These are phyloP conservation scores for Colletotrichum sp. DNA, from an alignment of 2,329 filamentous ascomycete genomes.

Conservation along the genomic window DNA sequence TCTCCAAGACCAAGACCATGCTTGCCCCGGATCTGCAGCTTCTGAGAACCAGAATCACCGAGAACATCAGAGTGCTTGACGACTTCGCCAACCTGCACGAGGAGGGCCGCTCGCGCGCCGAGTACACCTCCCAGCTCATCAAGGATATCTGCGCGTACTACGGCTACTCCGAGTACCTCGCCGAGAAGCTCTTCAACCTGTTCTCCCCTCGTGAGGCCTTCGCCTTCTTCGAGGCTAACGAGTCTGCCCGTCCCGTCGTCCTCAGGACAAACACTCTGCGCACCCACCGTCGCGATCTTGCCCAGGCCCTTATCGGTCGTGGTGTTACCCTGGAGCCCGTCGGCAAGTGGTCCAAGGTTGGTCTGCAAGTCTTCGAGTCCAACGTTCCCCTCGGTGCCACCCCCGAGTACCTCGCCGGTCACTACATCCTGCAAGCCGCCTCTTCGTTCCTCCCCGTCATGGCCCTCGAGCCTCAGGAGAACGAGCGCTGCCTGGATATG, in stretches of 20 bases:
- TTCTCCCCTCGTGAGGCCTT: conserved; percentile 95
- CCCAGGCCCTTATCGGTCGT: conserved; percentile 92
- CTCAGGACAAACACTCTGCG: conserved; percentile 96
- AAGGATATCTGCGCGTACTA: conserved; percentile 97
- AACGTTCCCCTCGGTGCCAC: conserved; percentile 87
- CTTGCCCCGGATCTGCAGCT: conserved; percentile 91
- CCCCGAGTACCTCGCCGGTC: conserved; percentile 94
- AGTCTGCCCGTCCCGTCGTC: conserved; percentile 89
- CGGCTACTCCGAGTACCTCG: conserved; percentile 93
- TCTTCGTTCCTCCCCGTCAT: conserved; percentile 98
- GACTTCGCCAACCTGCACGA: conserved; percentile 85
- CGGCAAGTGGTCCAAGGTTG: conserved; percentile 98
- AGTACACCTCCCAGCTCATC: conserved; percentile 86
- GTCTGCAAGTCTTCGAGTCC: conserved; percentile 94
- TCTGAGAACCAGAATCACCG: conserved; percentile 86
- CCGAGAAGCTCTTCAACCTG: conserved; percentile 91
- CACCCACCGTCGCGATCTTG: conserved; percentile 77
- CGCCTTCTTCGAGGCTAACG: conserved; percentile 98
- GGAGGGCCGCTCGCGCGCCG: conserved; percentile 79
- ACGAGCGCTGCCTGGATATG: conserved; percentile 87
- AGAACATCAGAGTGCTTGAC: conserved; percentile 89
- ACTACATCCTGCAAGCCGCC: conserved; percentile 97
- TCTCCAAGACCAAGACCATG: conserved; percentile 64
- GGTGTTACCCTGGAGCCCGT: conserved; percentile 96
- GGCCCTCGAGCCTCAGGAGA: conserved; percentile 91